Conservation (phyloP, 495 filamentous ascomycete genomes). For the Neurospora sp. region DNA sequence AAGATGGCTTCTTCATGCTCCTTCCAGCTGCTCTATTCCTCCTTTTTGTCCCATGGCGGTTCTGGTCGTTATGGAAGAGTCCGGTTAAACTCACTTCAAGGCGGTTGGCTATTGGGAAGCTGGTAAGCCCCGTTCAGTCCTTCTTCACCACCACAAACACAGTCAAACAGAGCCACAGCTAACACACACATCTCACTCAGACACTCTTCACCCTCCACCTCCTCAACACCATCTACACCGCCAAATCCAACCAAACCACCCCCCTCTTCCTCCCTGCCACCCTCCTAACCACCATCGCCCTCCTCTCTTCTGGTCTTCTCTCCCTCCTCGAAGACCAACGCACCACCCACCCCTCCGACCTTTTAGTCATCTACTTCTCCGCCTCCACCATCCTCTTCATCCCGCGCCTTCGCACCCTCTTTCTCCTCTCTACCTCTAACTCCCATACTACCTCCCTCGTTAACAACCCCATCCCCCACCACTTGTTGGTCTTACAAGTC, state of each 20-base stretch:
- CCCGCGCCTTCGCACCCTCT: slow-evolving; percentile 23
- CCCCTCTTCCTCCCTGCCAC: slow-evolving; percentile 8
- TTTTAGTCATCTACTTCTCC: slow-evolving; percentile 26
- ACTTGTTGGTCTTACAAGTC: neutral
- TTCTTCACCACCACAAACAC: neutral
- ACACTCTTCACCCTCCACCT: slow-evolving; percentile 18
- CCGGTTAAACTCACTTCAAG: slow-evolving; percentile 21
- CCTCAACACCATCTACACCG: slow-evolving; percentile 12
- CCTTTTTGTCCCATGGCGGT: slow-evolving; percentile 12
- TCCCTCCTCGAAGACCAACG: slow-evolving; percentile 29
- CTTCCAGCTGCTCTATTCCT: slow-evolving; percentile 23
- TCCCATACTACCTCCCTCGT: neutral
- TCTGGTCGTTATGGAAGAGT: slow-evolving; percentile 12
- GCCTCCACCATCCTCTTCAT: slow-evolving; percentile 12
- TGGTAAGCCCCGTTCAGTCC: slow-evolving; percentile 6
- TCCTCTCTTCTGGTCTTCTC: slow-evolving; percentile 7
- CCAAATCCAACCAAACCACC: neutral
- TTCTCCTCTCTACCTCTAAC: slow-evolving; percentile 1
- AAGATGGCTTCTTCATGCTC: slow-evolving; percentile 22
- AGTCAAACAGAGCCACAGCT: neutral
- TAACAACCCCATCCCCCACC: neutral
- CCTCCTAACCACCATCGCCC: slow-evolving; percentile 4
- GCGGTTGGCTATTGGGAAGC: slow-evolving; percentile 18
- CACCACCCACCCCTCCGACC: slow-evolving; percentile 22
- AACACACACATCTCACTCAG: neutral